Conservation (phyloP, 441 rosid genomes). For the Codiaeum variegatum region DNA sequence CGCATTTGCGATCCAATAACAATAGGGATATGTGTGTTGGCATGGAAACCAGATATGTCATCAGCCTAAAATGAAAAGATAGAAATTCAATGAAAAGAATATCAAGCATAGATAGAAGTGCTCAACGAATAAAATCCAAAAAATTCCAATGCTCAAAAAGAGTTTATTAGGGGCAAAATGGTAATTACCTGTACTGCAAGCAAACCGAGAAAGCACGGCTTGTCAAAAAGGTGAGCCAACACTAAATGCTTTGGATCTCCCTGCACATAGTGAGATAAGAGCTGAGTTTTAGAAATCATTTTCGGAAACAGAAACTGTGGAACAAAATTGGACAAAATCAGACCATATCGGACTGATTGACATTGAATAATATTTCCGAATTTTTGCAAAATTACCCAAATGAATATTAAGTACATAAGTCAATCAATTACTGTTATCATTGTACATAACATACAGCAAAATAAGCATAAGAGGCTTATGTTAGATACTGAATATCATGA, state of each 20-base stretch:
- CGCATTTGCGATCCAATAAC: conserved; percentile 88
- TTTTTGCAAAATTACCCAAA: no score
- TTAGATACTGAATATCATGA: conserved; percentile 16
- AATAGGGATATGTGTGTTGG: conserved; percentile 84
- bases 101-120: conserved; percentile 5
- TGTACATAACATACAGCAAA: no score
- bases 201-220: conserved; percentile 94
- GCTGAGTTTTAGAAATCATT: neutral
- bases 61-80: conserved; percentile 56
- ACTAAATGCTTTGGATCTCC: conserved; percentile 72
- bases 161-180: neutral
- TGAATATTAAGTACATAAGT: no score
- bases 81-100: neutral
- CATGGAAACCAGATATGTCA: conserved; percentile 84
- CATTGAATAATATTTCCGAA: no score
- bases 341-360: no score
- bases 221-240: conserved; percentile 91
- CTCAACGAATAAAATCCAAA: neutral
- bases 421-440: no score
- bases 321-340: no score
- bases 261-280: conserved; percentile 37
- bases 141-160: neutral
- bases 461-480: neutral
- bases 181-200: conserved; percentile 65
- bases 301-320: no score